Evolutionary conservation across 2,329 filamentous ascomycete species (phyloP), one percentile per base, ranked within the genome.

Genomic region (Arachnopeziza araneosa): DNA sequence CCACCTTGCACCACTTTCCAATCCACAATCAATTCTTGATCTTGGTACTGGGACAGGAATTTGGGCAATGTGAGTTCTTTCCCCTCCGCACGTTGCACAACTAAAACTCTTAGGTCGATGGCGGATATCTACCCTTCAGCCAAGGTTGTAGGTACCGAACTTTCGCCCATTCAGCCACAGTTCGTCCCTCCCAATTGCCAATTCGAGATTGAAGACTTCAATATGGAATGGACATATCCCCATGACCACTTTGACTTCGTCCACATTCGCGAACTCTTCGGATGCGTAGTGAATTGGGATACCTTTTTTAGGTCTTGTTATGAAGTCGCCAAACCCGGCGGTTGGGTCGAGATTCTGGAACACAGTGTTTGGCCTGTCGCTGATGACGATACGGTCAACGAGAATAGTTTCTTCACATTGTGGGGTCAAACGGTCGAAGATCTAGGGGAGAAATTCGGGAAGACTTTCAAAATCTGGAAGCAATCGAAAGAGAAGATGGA

Each of bases 121-220:
- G 66, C 68, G 1, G 62, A 68, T 44, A 58, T 64, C 9, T 70
- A 70, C 50, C 70, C 72, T 7, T 64, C 66, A 17, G 68, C 69
- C 7, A 53, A 64, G 54, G 70, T 72, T 3, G 65, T 67, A 24
- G 69, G 66, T 26, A 70, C 63, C 48, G 69, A 73, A 50, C 63
- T 72, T 9, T 71, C 70, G 2, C 68, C 68, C 14, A 70, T 72
- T 10, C 69, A 73, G 57, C 69, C 70, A 1, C 74, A 74, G 8
- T 79, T 79, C 69, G 78, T 86, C 9, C 83, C 83, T 1, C 75
- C 77, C 49, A 89, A 88, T 64, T 82, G 84, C 63, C 77, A 80
- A 55, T 88, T 88, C 66, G 78, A 86, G 54, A 80, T 88, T 52
- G 85, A 88, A 68, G 85, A 89, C 66, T 80, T 64, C 6, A 65